Conservation (phyloP, 1,284 basidiomycete species). For the Leccinum griseonigrum region DNA sequence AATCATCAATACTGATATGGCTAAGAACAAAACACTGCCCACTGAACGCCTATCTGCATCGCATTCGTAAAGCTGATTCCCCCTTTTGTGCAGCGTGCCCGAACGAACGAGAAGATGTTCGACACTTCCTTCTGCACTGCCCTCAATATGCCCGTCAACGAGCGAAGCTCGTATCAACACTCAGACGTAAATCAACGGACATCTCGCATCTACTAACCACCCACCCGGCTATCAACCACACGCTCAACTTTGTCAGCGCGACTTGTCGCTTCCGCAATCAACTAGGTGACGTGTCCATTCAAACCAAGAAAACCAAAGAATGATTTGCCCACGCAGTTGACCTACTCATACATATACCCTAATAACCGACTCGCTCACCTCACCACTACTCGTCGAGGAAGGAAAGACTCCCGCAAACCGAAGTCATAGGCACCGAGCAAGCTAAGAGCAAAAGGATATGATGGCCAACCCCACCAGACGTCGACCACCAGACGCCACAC, state of each 20-base stretch:
- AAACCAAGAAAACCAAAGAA: no score
- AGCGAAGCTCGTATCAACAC: neutral
- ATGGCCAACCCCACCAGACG: no score
- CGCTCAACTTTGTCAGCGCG: neutral
- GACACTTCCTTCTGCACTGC: neutral
- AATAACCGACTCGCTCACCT: no score
- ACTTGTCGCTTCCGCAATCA: rapidly evolving
- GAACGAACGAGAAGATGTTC: neutral
- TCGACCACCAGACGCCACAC: no score
- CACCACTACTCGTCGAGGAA: no score
- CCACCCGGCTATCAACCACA: neutral
- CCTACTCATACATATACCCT: no score
- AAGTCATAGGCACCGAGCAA: no score
- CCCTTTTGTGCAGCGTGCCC: neutral
- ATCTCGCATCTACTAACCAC: neutral
- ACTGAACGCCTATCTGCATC: neutral
- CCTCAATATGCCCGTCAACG: neutral
- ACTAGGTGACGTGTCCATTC: neutral
- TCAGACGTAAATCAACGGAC: neutral
- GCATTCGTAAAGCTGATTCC: neutral
- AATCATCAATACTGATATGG: neutral
- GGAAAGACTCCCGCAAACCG: no score
- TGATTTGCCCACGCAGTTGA: no score
- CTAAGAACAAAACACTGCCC: neutral
- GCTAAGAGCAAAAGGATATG: no score